Evolutionary conservation across 768 basidiomycete species (phyloP).

Genomic region (Tricholoma terreum): DNA sequence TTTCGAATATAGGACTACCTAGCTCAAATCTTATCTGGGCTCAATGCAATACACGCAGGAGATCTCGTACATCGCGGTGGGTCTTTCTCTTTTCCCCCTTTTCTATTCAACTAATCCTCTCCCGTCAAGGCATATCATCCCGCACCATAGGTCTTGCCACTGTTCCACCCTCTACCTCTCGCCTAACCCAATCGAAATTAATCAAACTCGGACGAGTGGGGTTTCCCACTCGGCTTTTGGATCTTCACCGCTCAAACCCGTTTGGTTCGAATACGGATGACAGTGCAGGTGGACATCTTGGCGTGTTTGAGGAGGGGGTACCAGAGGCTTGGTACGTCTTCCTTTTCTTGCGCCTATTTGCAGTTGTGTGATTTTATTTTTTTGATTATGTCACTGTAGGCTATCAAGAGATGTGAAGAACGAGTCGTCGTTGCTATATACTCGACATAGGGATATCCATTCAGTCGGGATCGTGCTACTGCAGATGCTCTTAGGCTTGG

Average conservation of each 20-base stretch:
- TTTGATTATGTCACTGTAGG: constrained; percentile 37
- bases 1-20: constrained; percentile 59
- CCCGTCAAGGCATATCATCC: constrained; percentile 48
- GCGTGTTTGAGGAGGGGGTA: not conserved
- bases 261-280: constrained; percentile 40
- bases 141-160: constrained; percentile 60
- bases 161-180: constrained; percentile 41
- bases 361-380: not conserved
- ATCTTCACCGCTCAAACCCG: constrained; percentile 82
- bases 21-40: constrained; percentile 64
- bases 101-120: not conserved
- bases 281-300: not conserved
- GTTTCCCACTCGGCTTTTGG: constrained; percentile 70
- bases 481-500: constrained; percentile 82
- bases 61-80: constrained; percentile 71
- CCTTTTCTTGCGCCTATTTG: too few species aligned
- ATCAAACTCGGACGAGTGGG: constrained; percentile 74
- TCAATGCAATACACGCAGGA: constrained; percentile 62
- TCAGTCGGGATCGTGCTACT: constrained; percentile 73
- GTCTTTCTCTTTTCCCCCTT: constrained; percentile 1
- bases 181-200: constrained; percentile 48
- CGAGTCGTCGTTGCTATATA: constrained; percentile 71
- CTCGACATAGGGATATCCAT: constrained; percentile 79
- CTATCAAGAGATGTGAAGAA: constrained; percentile 75
- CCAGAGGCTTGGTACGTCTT: constrained; percentile 42